These are phyloP conservation scores for Fusarium setosum DNA, from an alignment of 2,329 filamentous ascomycete species.

Conservation along the genomic window DNA sequence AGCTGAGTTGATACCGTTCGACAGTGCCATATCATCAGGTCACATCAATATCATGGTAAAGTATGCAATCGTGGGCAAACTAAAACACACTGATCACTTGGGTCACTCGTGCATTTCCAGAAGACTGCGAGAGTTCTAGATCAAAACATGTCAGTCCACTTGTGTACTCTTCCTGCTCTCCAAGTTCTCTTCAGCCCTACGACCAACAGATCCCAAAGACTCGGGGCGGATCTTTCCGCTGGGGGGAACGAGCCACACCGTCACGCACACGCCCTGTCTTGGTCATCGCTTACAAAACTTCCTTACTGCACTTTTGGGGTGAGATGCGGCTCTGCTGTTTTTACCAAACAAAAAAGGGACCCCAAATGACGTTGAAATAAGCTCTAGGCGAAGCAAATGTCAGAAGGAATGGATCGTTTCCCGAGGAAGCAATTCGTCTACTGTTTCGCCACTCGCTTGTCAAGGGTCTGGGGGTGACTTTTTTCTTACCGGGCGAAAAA, in stretches of 20 bases:
- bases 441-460: constrained; percentile 7
- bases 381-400: constrained; percentile 9
- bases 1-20: too few species aligned
- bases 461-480: not conserved
- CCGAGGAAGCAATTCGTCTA: not conserved
- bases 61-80: too few species aligned
- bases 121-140: too few species aligned
- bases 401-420: not conserved
- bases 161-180: not conserved
- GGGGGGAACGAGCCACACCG: not conserved
- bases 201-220: not conserved
- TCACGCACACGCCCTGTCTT: constrained; percentile 4
- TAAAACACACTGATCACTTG: too few species aligned
- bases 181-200: not conserved
- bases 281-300: constrained; percentile 31
- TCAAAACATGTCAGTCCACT: not conserved
- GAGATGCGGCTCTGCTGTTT: not conserved
- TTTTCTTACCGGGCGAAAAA: constrained; percentile 11
- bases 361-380: constrained; percentile 36
- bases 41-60: too few species aligned
- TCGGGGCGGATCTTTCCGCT: constrained; percentile 6
- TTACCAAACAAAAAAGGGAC: not conserved
- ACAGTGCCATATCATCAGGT: too few species aligned
- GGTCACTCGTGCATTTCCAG: too few species aligned
- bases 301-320: too few species aligned